phyloP scores from a whole-genome alignment of 805 yeast genomes.

The Pichia exigua region DNA sequence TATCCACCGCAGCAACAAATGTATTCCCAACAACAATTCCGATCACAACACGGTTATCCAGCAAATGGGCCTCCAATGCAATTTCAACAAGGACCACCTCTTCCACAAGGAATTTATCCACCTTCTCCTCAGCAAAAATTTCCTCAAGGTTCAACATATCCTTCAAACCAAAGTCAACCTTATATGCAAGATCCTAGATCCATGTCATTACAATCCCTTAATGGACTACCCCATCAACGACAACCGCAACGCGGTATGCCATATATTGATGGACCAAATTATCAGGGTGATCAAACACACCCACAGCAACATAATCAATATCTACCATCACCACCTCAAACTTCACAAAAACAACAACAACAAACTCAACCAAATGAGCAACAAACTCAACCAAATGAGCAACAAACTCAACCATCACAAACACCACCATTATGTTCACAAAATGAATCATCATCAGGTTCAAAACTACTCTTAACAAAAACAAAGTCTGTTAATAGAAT shows the following conservation, averaged over 20 bases:
- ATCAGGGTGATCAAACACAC: background rate
- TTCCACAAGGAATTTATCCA: background rate
- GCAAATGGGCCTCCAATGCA: background rate
- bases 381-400: background rate
- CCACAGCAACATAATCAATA: conserved; percentile 12
- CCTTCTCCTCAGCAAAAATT: background rate
- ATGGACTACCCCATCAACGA: conserved; percentile 16
- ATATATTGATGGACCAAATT: background rate
- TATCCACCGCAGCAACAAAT: background rate
- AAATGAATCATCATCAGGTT: background rate
- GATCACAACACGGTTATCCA: background rate
- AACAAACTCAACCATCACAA: background rate
- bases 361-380: background rate
- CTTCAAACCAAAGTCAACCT: background rate
- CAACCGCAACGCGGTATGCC: conserved; percentile 17
- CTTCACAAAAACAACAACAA: background rate
- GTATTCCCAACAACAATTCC: background rate
- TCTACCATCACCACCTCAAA: conserved; percentile 12
- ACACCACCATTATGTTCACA: background rate
- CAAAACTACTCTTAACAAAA: background rate
- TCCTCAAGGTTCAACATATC: background rate
- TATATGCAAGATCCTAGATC: background rate
- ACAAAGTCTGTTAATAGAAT: background rate
- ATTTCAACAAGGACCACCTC: background rate
- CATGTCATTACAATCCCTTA: conserved; percentile 13